phyloP scores from a whole-genome alignment of 805 yeast species.

The Clavispora phyllophila region DNA sequence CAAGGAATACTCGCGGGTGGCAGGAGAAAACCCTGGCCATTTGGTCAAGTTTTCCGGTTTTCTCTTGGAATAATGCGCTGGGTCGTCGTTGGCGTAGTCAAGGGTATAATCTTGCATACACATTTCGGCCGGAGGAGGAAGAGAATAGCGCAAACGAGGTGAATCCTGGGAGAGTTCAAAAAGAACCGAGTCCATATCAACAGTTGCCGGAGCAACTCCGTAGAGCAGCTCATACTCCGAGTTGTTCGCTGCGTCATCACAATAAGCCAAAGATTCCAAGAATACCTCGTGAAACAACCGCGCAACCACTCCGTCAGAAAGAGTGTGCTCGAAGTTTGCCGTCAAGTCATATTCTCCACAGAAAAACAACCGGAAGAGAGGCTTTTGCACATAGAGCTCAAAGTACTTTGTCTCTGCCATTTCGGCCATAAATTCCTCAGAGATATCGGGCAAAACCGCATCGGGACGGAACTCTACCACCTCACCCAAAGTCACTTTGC shows the following conservation, averaged over 20 bases:
- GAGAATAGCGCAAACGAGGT: constrained; percentile 17
- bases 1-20: constrained; percentile 10
- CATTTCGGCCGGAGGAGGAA: constrained; percentile 34
- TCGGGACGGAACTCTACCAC: constrained; percentile 16
- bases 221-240: constrained; percentile 8
- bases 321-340: constrained; percentile 32
- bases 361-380: constrained; percentile 26
- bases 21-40: constrained; percentile 31
- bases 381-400: constrained; percentile 18
- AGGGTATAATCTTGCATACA: constrained; percentile 21
- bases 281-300: constrained; percentile 31
- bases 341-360: constrained; percentile 19
- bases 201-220: constrained; percentile 6
- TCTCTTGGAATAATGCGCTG: constrained; percentile 19
- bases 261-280: constrained; percentile 21
- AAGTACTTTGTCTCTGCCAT: constrained; percentile 15
- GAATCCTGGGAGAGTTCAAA: constrained; percentile 21
- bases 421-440: constrained; percentile 25
- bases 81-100: constrained; percentile 24
- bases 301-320: constrained; percentile 36
- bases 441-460: constrained; percentile 13
- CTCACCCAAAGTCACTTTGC: constrained; percentile 20
- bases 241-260: constrained; percentile 7
- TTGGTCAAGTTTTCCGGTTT: constrained; percentile 8
- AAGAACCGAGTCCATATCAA: constrained; percentile 9